phyloP scores from a whole-genome alignment of 345 rosid genomes.

The Salix caprea region DNA sequence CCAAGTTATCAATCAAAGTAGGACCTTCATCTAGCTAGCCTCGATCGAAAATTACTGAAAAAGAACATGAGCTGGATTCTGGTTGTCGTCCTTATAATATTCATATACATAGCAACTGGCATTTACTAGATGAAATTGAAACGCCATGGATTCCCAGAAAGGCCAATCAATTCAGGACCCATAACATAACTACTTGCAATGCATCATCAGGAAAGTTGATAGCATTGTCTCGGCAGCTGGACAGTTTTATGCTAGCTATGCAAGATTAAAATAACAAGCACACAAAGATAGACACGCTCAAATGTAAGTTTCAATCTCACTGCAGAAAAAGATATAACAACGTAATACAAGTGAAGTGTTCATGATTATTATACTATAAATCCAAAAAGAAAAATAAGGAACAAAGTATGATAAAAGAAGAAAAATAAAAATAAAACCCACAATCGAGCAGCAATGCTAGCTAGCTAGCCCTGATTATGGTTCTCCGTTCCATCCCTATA shows the following conservation, averaged over 20 bases:
- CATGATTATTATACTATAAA: constrained; percentile 43
- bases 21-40: neutral
- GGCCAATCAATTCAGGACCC: too few relatives aligned
- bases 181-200: too few relatives aligned
- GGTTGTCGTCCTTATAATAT: neutral
- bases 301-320: neutral
- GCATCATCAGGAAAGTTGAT: too few relatives aligned
- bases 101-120: neutral
- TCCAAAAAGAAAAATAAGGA: constrained; percentile 3
- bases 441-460: constrained; percentile 32
- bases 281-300: too few relatives aligned
- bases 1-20: neutral
- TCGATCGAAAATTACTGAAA: neutral
- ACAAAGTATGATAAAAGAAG: constrained; percentile 6
- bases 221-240: too few relatives aligned
- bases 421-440: constrained; percentile 9
- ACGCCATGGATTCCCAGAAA: neutral
- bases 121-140: neutral
- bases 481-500: constrained; percentile 45
- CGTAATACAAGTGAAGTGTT: constrained; percentile 45
- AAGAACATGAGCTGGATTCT: constrained; percentile 2
- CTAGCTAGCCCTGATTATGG: constrained; percentile 22
- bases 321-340: neutral
- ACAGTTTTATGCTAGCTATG: neutral
- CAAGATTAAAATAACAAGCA: neutral